These are phyloP conservation scores for Suaeda aralocaspica DNA, from an alignment of 148 eudicot genomes.

Conservation along the genomic window DNA sequence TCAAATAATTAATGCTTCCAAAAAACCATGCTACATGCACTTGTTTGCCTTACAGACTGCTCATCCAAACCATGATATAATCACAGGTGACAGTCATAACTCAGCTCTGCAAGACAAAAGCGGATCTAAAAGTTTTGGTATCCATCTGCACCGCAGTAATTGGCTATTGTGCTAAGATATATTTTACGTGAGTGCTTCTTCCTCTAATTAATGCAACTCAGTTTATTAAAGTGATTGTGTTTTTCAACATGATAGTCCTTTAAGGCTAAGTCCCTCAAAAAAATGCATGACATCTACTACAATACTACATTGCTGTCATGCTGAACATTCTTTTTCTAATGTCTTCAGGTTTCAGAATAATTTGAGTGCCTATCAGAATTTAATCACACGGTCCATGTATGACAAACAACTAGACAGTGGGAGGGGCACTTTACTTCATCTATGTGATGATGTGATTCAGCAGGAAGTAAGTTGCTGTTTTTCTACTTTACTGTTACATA, in stretches of 20 bases:
- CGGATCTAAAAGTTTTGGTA: slow-evolving; percentile 77
- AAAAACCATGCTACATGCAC: too few species aligned
- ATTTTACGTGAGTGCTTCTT: slow-evolving; percentile 65
- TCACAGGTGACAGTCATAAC: slow-evolving; percentile 70
- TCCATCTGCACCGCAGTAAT: slow-evolving; percentile 71
- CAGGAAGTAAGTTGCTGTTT: slow-evolving; percentile 52
- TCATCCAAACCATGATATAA: slow-evolving; percentile 12
- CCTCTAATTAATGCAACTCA: slow-evolving; percentile 31
- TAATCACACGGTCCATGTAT: slow-evolving; percentile 95
- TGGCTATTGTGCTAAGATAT: slow-evolving; percentile 92
- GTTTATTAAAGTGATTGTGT: too few species aligned
- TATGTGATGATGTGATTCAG: slow-evolving; percentile 68
- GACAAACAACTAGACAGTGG: slow-evolving; percentile 98
- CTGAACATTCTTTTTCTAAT: slow-evolving; percentile 1
- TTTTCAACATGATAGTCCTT: too few species aligned
- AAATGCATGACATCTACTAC: too few species aligned
- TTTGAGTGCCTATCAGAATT: slow-evolving; percentile 73
- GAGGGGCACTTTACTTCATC: slow-evolving; percentile 86
- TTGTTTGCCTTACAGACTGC: background rate
- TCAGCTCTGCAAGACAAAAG: slow-evolving; percentile 56
- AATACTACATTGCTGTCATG: too few species aligned
- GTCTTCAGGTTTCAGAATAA: slow-evolving; percentile 85
- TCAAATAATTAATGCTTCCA: too few species aligned
- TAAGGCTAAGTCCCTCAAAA: too few species aligned
- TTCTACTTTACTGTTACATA: too few species aligned